A percentile compares a stretch with the other conserved stretches of the same genome.
These are phyloP conservation scores for Boletus austroedulis DNA, from an alignment of 1,284 basidiomycete species.

Conservation along the genomic window DNA sequence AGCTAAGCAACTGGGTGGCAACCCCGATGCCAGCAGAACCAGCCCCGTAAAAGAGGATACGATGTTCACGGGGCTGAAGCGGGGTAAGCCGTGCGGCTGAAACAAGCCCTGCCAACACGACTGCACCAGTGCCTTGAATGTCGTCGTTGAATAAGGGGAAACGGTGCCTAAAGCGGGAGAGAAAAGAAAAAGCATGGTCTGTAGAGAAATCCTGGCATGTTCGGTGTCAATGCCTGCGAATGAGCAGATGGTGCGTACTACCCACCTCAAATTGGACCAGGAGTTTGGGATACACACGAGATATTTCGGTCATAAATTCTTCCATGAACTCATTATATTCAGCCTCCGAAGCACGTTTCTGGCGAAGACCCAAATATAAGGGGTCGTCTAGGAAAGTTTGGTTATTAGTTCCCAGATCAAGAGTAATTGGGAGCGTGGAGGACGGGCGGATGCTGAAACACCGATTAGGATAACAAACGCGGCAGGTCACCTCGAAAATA, in stretches of 20 bases:
- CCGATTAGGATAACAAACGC: slow-evolving; percentile 3
- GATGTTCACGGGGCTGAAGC: slow-evolving; percentile 70
- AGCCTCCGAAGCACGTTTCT: slow-evolving; percentile 61
- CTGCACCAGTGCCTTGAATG: slow-evolving; percentile 86
- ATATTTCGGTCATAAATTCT: slow-evolving; percentile 87
- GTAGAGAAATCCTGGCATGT: slow-evolving; percentile 73
- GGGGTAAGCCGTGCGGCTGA: slow-evolving; percentile 82
- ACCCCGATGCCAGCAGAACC: slow-evolving; percentile 90
- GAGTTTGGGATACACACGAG: slow-evolving; percentile 72
- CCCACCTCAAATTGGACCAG: slow-evolving; percentile 86
- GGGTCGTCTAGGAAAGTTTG: slow-evolving; percentile 82
- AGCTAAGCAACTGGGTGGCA: slow-evolving; percentile 84
- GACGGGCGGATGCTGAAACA: slow-evolving; percentile 72
- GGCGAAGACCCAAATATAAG: slow-evolving; percentile 84
- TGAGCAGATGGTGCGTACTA: background rate
- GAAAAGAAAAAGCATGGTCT: slow-evolving; percentile 82
- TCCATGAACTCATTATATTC: slow-evolving; percentile 86
- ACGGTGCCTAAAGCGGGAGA: slow-evolving; percentile 68
- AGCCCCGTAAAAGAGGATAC: slow-evolving; percentile 89
- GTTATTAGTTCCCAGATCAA: slow-evolving; percentile 89
- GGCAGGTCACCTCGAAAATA: background rate
- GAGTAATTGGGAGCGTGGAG: slow-evolving; percentile 82
- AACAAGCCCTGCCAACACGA: slow-evolving; percentile 88
- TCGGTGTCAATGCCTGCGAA: background rate
- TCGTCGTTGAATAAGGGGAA: slow-evolving; percentile 92